These are phyloP conservation scores for Saccharata proteae DNA, from an alignment of 2,329 filamentous ascomycete genomes.

Conservation along the genomic window DNA sequence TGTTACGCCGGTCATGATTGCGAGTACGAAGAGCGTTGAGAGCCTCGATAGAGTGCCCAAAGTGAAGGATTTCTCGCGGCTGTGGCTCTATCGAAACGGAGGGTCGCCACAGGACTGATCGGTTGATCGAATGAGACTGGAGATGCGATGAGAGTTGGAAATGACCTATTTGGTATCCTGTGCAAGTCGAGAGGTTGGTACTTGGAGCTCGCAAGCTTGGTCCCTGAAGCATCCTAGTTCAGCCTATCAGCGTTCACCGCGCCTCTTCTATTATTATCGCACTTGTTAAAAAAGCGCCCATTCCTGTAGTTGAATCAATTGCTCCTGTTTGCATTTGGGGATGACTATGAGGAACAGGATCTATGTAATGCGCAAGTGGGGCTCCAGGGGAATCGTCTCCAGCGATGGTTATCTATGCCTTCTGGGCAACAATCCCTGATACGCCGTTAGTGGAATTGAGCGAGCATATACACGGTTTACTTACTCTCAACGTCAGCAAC, in stretches of 20 bases:
- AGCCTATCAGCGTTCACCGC: too few relatives aligned
- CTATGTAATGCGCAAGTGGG: slow-evolving; percentile 24
- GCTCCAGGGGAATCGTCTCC: slow-evolving; percentile 14
- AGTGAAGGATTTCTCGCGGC: slow-evolving; percentile 13
- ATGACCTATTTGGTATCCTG: too few relatives aligned
- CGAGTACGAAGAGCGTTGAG: not conserved
- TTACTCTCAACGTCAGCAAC: slow-evolving; percentile 91
- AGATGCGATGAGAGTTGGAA: too few relatives aligned
- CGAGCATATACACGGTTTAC: slow-evolving; percentile 19
- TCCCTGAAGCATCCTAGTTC: too few relatives aligned
- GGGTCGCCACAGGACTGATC: slow-evolving; percentile 8
- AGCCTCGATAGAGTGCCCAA: slow-evolving; percentile 1
- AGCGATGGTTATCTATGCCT: slow-evolving; percentile 21
- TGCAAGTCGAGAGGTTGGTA: too few relatives aligned
- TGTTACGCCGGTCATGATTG: slow-evolving; percentile 3
- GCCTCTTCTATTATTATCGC: too few relatives aligned
- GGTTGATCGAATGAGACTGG: too few relatives aligned
- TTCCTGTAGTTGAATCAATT: too few relatives aligned
- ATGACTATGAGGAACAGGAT: slow-evolving; percentile 24
- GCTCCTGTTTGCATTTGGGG: too few relatives aligned
- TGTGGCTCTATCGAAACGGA: slow-evolving; percentile 15
- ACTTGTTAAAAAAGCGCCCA: too few relatives aligned
- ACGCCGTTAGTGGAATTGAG: slow-evolving; percentile 13
- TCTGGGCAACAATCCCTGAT: slow-evolving; percentile 25
- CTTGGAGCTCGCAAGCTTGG: too few relatives aligned